Evolutionary conservation across 2,329 filamentous ascomycete genomes (phyloP).

Genomic region (Pseudogymnoascus sp.): DNA sequence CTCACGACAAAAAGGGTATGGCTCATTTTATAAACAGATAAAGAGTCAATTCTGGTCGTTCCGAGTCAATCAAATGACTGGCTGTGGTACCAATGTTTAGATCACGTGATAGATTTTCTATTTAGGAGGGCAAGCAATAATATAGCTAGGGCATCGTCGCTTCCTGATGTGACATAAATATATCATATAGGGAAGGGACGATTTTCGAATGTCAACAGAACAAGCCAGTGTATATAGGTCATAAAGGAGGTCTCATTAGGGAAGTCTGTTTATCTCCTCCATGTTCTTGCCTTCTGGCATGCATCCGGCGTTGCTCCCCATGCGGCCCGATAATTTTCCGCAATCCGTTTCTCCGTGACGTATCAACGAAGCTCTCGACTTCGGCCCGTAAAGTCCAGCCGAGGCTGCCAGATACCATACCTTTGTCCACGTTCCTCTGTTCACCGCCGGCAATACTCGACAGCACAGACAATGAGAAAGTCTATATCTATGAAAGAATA

Average conservation of each 20-base stretch:
- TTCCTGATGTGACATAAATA: not conserved
- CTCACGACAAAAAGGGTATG: not conserved
- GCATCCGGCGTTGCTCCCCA: not conserved
- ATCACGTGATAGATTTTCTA: not conserved
- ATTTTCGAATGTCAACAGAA: not conserved
- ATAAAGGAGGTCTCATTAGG: too few relatives aligned
- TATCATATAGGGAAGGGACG: not conserved
- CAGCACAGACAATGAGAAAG: not conserved
- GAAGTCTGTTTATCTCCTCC: not conserved
- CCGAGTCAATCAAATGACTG: not conserved
- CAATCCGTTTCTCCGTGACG: not conserved
- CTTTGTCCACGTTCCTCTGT: conserved; percentile 9
- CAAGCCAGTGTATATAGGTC: not conserved
- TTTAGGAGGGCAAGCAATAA: not conserved
- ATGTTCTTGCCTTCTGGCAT: not conserved
- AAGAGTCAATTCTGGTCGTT: not conserved
- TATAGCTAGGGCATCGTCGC: not conserved
- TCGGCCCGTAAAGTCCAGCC: conserved; percentile 8
- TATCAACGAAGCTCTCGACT: conserved; percentile 5
- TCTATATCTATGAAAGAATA: not conserved
- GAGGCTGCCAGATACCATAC: conserved; percentile 9
- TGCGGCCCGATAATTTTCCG: not conserved
- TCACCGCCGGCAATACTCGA: not conserved
- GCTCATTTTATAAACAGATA: not conserved
- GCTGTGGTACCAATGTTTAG: not conserved